Percentiles rank a stretch among this genome's conserved stretches.
phyloP scores from a whole-genome alignment of 495 filamentous ascomycete species.

The Talaromyces wortmannii region DNA sequence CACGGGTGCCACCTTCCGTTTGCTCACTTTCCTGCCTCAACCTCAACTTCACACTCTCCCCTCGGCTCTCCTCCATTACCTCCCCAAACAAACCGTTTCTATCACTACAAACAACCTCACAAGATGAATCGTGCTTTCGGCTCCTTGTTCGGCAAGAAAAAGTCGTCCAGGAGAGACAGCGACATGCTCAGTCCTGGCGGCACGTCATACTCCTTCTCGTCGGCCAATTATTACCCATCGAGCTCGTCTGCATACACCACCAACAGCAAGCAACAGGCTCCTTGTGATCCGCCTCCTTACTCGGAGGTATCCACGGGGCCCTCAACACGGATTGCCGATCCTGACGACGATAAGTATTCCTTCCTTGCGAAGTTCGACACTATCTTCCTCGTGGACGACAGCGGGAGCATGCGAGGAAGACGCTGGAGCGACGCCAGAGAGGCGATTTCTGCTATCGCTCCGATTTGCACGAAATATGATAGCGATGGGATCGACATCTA shows the following conservation, averaged over 20 bases:
- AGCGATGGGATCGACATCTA: constrained; percentile 88
- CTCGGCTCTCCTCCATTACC: too few relatives aligned
- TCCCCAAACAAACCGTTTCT: too few relatives aligned
- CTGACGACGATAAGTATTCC: constrained; percentile 50
- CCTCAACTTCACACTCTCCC: too few relatives aligned
- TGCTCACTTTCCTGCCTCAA: too few relatives aligned
- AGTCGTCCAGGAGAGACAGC: background rate
- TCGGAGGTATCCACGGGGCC: background rate
- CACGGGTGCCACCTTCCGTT: too few relatives aligned
- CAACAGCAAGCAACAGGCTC: background rate
- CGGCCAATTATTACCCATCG: background rate
- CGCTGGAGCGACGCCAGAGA: constrained; percentile 70
- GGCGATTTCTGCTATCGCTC: constrained; percentile 71
- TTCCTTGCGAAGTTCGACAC: constrained; percentile 89
- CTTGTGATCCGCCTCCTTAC: background rate
- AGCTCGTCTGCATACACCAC: background rate
- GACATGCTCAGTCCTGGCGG: background rate
- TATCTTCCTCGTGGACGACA: constrained; percentile 91
- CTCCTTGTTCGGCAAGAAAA: background rate
- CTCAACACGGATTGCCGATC: background rate
- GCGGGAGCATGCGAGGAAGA: constrained; percentile 72
- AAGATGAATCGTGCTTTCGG: background rate
- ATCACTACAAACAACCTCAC: too few relatives aligned
- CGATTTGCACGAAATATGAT: constrained; percentile 79
- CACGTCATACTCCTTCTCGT: background rate